Evolutionary conservation across 2,329 filamentous ascomycete species (phyloP).

Genomic region (Aurifilum marmelostoma): DNA sequence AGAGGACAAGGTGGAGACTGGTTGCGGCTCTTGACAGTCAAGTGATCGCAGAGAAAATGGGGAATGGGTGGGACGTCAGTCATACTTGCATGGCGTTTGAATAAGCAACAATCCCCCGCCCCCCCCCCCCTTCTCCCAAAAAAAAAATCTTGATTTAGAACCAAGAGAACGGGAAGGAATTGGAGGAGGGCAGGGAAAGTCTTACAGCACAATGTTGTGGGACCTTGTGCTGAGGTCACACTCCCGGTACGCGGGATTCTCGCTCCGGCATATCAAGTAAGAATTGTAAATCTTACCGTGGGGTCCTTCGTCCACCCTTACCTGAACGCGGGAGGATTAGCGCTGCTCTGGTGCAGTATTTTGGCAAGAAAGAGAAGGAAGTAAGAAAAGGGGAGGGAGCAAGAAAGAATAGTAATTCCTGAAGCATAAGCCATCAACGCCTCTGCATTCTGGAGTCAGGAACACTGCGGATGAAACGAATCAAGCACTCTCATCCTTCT

Average conservation of each 20-base stretch:
- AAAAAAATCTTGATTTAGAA: slow-evolving; percentile 13
- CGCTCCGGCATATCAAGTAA: slow-evolving; percentile 3
- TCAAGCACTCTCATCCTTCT: not conserved
- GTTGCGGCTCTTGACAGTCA: not conserved
- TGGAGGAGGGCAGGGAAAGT: slow-evolving; percentile 10
- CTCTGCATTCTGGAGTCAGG: not conserved
- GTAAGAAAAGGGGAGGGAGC: not conserved
- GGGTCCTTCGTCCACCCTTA: not conserved
- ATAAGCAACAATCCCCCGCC: slow-evolving; percentile 1
- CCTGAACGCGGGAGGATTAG: not conserved
- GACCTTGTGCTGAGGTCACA: slow-evolving; percentile 1
- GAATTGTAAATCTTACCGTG: not conserved
- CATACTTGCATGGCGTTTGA: slow-evolving; percentile 1
- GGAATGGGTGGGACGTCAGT: not conserved
- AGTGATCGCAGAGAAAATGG: not conserved
- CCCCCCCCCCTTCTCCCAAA: not conserved
- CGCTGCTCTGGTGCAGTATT: not conserved
- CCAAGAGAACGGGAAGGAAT: not conserved
- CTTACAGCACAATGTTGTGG: slow-evolving; percentile 10
- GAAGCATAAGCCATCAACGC: not conserved
- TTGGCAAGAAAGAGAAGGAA: not conserved
- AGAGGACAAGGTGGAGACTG: not conserved
- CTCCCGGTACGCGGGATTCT: slow-evolving; percentile 3
- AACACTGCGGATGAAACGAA: not conserved
- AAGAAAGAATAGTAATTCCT: not conserved